phyloP scores from a whole-genome alignment of 352 stramenopile species.

The Globisporangium splendens region DNA sequence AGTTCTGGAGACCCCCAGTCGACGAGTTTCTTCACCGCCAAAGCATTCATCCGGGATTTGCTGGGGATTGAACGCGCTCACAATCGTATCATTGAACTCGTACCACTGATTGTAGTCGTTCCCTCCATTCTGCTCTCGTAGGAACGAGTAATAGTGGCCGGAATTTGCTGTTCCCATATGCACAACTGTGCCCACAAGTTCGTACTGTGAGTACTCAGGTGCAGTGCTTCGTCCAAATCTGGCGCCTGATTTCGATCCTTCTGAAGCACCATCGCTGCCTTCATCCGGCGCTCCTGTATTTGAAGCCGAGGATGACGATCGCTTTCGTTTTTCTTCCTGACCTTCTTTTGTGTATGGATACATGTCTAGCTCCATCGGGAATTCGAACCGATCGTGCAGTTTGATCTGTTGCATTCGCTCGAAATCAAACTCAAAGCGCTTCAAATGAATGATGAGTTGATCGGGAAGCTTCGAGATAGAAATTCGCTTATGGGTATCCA shows the following conservation, averaged over 20 bases:
- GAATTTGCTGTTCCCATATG: conserved; percentile 87
- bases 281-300: conserved; percentile 1
- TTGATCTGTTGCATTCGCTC: conserved; percentile 93
- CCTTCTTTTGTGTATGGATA: conserved; percentile 88
- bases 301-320: conserved; percentile 21
- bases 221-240: conserved; percentile 29
- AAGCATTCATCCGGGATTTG: conserved; percentile 78
- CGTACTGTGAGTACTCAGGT: conserved; percentile 83
- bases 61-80: conserved; percentile 67
- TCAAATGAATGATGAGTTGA: conserved; percentile 92
- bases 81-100: conserved; percentile 87
- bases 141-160: conserved; percentile 89
- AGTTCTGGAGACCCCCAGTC: background rate
- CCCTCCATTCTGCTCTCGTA: conserved; percentile 56
- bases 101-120: conserved; percentile 56
- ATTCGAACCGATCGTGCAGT: conserved; percentile 93
- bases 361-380: conserved; percentile 88
- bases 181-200: conserved; percentile 84
- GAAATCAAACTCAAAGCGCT: conserved; percentile 95
- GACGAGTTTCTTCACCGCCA: conserved; percentile 41
- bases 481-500: conserved; percentile 89
- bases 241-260: conserved; percentile 14
- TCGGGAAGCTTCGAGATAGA: conserved; percentile 87
- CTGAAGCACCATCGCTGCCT: conserved; percentile 2
- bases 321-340: conserved; percentile 57